A percentile compares a stretch with the other conserved stretches of the same genome.
Evolutionary conservation across 208 protist species (phyloP).

Genomic region (Wallacemonas sp.): DNA sequence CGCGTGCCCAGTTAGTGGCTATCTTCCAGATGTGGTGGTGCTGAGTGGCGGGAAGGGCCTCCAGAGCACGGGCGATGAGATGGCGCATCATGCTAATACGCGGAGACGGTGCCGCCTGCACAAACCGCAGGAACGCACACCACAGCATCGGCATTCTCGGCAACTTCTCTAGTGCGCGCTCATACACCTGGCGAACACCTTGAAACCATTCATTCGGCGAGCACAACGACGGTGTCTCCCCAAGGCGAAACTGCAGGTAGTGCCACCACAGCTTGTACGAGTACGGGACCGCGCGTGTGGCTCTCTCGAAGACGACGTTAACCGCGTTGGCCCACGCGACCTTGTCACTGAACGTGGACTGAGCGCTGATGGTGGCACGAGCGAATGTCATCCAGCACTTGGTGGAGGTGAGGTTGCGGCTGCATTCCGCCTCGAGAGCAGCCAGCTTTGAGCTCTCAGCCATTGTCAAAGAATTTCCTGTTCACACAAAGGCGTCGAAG

Average conservation of each 20-base stretch:
- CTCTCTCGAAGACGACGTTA: constrained; percentile 72
- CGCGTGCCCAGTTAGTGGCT: constrained; percentile 43
- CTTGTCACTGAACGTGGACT: constrained; percentile 11
- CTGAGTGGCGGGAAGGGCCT: constrained; percentile 69
- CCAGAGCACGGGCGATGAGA: constrained; percentile 40
- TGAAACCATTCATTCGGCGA: constrained; percentile 66
- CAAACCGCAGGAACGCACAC: constrained; percentile 68
- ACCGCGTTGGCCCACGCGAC: constrained; percentile 56
- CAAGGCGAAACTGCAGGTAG: constrained; percentile 62
- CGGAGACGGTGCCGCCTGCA: constrained; percentile 32
- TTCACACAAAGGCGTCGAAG: too few species aligned
- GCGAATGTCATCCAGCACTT: constrained; percentile 72
- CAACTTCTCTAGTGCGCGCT: constrained; percentile 64
- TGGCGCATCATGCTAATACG: constrained; percentile 70
- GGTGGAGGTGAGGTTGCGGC: constrained; percentile 29
- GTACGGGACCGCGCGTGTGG: constrained; percentile 53
- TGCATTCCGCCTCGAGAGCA: constrained; percentile 73
- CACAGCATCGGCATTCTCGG: constrained; percentile 80
- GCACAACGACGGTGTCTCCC: constrained; percentile 41
- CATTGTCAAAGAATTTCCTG: constrained; percentile 20
- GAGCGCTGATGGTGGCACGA: constrained; percentile 12
- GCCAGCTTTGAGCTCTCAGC: constrained; percentile 26
- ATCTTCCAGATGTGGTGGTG: constrained; percentile 74
- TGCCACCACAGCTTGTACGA: constrained; percentile 85
- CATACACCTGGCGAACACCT: constrained; percentile 58